These are phyloP conservation scores for Truncatella angustata DNA, from an alignment of 2,329 filamentous ascomycete species.

Conservation along the genomic window DNA sequence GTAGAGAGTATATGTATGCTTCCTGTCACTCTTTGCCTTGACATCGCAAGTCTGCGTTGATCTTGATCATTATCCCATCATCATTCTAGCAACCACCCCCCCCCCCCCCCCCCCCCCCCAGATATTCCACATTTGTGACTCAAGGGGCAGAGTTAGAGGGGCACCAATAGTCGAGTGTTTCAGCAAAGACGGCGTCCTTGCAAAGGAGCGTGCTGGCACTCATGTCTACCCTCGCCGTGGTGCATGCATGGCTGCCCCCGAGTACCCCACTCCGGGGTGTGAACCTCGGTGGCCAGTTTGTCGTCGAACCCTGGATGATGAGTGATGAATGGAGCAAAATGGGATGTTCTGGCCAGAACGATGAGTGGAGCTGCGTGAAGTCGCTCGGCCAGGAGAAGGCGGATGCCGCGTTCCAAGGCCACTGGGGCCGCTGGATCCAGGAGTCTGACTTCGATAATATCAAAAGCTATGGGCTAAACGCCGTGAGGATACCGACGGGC, in stretches of 20 bases:
- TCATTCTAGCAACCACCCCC: too few relatives aligned
- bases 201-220: background rate
- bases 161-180: background rate
- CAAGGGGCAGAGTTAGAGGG: background rate
- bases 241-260: background rate
- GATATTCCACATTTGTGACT: too few relatives aligned
- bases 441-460: constrained; percentile 44
- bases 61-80: too few relatives aligned
- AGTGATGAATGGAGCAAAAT: constrained; percentile 39
- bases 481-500: constrained; percentile 47
- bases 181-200: background rate
- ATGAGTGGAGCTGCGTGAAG: constrained; percentile 48
- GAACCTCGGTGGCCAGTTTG: constrained; percentile 50
- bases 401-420: constrained; percentile 40
- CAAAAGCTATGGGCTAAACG: constrained; percentile 42
- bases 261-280: constrained; percentile 33
- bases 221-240: background rate
- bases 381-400: constrained; percentile 42
- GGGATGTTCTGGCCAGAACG: constrained; percentile 40
- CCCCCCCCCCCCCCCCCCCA: too few relatives aligned
- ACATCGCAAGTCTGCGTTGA: too few relatives aligned
- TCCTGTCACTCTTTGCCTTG: too few relatives aligned
- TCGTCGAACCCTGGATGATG: constrained; percentile 51
- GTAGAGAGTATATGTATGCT: too few relatives aligned
- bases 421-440: constrained; percentile 49